Base-by-base conservation (phyloP, 345 rosid genomes). In the Passiflora organensis region DNA sequence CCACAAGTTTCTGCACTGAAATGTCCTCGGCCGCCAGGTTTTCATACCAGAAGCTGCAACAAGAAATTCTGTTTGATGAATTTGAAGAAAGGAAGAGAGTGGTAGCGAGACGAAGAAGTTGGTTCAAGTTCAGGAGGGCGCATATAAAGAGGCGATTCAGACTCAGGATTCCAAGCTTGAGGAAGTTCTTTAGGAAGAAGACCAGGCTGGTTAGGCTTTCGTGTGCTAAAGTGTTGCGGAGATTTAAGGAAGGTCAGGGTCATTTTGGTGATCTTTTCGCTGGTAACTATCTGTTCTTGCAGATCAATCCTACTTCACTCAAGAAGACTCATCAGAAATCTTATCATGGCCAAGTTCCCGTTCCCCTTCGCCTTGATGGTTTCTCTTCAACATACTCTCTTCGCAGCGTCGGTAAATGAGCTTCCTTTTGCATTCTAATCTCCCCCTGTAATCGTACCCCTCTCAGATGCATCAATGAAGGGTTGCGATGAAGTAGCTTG, bases 261-360 rank as follows among this genome's bases (percentile, higher is more conserved):
- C 82, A 80, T 64, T 72, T 84, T 62, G 83, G 83, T 36, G 95
- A 87, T 70, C 77, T 87, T 25, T 84, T 87, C 67, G 81, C 87
- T 60, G 95, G 87, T 38, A 87, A 84, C 21, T 87, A 82, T 65
- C 72, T 87, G 28, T 80, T 87, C 72, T 32, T 84, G 77, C 95
- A 77, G 61, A 74, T 87, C 36, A 84, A 75, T 63, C 95, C 89
- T 28, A 48, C 81, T 55, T 68, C 85, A 32, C 58, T 80, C 22
- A 80, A 73, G 60, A 68, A 43, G 48, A 39, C 70, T 37, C 43
- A 6, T 19, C 64, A 72, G 41, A 63, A 48, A 54, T 15, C 53
- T 6, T 44, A 34, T n/a, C 18, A 6, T 16, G 25, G 9, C 28
- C 1, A 10, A 28, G 4, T 14, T 37, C 16, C 17, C 28, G 4